Conservation (phyloP, 2,329 filamentous ascomycete genomes). For the Stromatinia cepivora region DNA sequence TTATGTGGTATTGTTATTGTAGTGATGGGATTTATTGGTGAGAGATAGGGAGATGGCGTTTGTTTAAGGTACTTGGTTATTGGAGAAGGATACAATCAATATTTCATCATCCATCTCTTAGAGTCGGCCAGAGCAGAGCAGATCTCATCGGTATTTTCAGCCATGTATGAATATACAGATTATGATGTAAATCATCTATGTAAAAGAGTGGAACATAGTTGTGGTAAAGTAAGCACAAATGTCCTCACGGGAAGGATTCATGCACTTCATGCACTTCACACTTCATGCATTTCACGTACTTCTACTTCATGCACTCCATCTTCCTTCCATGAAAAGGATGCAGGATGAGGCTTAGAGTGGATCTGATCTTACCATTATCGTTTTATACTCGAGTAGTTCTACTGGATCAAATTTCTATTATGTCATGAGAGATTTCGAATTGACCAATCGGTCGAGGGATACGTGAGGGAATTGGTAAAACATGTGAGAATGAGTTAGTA, state of each 20-base stretch:
- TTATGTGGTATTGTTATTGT: background rate
- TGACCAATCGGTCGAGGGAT: background rate
- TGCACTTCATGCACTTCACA: background rate
- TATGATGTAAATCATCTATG: background rate
- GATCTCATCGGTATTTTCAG: background rate
- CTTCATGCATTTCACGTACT: background rate
- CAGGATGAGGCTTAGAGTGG: background rate
- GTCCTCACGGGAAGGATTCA: background rate
- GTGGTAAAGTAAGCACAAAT: background rate
- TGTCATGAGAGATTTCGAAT: background rate
- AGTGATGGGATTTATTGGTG: background rate
- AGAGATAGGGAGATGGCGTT: too few species aligned
- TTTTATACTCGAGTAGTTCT: background rate
- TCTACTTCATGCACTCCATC: background rate
- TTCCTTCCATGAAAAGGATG: background rate
- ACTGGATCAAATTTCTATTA: too few species aligned
- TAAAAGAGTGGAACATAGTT: background rate
- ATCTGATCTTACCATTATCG: background rate
- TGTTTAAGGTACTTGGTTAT: too few species aligned
- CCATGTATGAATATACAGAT: background rate
- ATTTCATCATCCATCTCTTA: background rate
- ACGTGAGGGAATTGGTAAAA: background rate
- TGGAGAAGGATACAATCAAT: too few species aligned
- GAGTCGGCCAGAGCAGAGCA: too few species aligned
- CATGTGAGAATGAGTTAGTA: background rate